These are phyloP conservation scores for Cercospora zeina DNA, from an alignment of 2,329 filamentous ascomycete species.

Conservation along the genomic window DNA sequence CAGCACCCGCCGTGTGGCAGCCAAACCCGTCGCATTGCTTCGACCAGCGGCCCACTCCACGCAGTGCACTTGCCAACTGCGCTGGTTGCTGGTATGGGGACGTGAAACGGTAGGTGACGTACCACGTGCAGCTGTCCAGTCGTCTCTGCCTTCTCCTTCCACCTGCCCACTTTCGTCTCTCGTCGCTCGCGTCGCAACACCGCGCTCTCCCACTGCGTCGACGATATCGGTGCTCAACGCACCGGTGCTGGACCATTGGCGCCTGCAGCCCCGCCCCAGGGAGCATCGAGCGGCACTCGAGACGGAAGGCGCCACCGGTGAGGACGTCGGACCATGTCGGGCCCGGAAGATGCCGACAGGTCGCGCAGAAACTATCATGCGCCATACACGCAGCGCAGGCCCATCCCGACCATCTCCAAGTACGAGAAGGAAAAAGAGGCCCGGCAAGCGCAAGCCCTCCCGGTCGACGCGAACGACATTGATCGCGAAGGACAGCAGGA, in stretches of 20 bases:
- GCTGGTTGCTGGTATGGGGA: background rate
- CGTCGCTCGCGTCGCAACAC: background rate
- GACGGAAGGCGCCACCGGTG: slow-evolving; percentile 12
- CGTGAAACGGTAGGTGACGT: slow-evolving; percentile 7
- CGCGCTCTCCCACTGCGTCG: background rate
- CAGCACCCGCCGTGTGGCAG: background rate
- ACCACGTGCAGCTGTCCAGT: background rate
- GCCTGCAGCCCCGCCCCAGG: background rate
- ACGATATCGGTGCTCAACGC: slow-evolving; percentile 1
- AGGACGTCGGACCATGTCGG: slow-evolving; percentile 33
- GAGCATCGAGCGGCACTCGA: background rate
- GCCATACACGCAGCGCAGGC: slow-evolving; percentile 48
- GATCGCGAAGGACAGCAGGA: slow-evolving; percentile 32
- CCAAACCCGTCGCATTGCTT: background rate
- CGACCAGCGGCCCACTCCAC: background rate
- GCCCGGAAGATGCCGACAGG: slow-evolving; percentile 46
- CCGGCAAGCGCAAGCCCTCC: slow-evolving; percentile 39
- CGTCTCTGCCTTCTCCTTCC: background rate
- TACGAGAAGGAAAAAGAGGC: slow-evolving; percentile 51
- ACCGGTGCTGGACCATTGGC: background rate
- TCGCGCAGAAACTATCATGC: slow-evolving; percentile 43
- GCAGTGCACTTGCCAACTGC: background rate
- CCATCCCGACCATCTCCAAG: slow-evolving; percentile 50
- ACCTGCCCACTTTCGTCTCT: background rate
- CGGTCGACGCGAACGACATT: slow-evolving; percentile 32